Conservation (phyloP, 768 basidiomycete genomes). For the Sutorius australiensis region DNA sequence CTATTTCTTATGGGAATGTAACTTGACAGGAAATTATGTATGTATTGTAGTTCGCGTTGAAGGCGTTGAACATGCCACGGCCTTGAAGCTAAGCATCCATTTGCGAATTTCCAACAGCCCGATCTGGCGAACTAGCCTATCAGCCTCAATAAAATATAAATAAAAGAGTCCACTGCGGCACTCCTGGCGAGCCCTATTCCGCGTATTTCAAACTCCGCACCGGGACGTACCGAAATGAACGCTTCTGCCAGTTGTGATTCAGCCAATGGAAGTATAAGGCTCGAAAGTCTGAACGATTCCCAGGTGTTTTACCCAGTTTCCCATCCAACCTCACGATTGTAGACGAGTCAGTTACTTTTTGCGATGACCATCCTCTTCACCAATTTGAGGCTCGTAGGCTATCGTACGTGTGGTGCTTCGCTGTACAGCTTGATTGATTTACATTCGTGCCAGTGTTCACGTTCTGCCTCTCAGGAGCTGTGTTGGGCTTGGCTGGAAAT, state of each 20-base stretch:
- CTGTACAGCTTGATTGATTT: slow-evolving; percentile 21
- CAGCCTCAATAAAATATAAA: too few species aligned
- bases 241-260: slow-evolving; percentile 6
- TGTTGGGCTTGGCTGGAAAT: slow-evolving; percentile 67
- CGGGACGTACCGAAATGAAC: too few species aligned
- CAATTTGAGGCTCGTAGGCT: slow-evolving; percentile 50
- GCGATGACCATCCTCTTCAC: slow-evolving; percentile 61
- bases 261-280: slow-evolving; percentile 3
- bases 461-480: slow-evolving; percentile 42
- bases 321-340: slow-evolving; percentile 6
- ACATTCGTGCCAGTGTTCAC: slow-evolving; percentile 31
- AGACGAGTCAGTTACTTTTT: slow-evolving; percentile 6
- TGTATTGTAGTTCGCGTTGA: slow-evolving; percentile 16
- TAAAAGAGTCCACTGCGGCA: too few species aligned
- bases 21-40: slow-evolving; percentile 7
- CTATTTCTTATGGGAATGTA: slow-evolving; percentile 6
- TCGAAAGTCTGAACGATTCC: slow-evolving; percentile 12
- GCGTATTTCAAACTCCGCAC: too few species aligned
- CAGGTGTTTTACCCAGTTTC: slow-evolving; percentile 8
- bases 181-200: too few species aligned
- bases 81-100: too few species aligned
- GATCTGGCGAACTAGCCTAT: too few species aligned
- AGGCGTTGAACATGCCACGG: slow-evolving; percentile 2
- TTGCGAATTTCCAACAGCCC: too few species aligned
- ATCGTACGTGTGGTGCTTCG: slow-evolving; percentile 37